phyloP scores from a whole-genome alignment of 164 flowering plant species.

The Dillenia turbinata region DNA sequence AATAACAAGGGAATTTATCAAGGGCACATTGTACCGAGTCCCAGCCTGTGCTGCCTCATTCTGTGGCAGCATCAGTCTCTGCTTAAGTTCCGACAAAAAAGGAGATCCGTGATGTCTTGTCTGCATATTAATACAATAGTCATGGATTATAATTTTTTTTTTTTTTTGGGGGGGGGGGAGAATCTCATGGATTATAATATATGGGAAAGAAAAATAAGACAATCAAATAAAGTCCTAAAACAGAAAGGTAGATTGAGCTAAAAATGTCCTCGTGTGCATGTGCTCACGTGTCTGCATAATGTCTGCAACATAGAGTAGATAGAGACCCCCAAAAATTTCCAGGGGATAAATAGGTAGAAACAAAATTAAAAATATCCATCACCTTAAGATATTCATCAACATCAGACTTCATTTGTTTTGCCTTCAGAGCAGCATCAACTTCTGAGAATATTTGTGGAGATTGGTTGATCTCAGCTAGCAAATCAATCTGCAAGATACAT shows the following conservation, averaged over 20 bases:
- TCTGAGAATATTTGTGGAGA: slow-evolving; percentile 85
- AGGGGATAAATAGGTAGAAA: background rate
- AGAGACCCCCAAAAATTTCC: background rate
- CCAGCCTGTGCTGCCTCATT: slow-evolving; percentile 71
- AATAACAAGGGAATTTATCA: slow-evolving; percentile 95
- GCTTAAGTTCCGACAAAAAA: slow-evolving; percentile 74
- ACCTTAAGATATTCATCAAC: slow-evolving; percentile 96
- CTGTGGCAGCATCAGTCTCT: slow-evolving; percentile 64
- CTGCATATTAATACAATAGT: slow-evolving; percentile 30
- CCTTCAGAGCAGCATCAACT: slow-evolving; percentile 86
- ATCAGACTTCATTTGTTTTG: slow-evolving; percentile 82
- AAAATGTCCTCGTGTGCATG: too few species aligned
- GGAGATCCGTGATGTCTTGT: slow-evolving; percentile 69
- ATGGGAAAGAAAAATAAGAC: background rate
- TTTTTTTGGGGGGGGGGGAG: too few species aligned
- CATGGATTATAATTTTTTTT: too few species aligned
- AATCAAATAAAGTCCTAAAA: background rate
- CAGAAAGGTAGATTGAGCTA: background rate
- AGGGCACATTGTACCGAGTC: slow-evolving; percentile 85
- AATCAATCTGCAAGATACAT: slow-evolving; percentile 63
- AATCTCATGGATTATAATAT: too few species aligned
- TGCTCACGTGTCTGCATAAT: too few species aligned
- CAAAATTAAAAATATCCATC: background rate
- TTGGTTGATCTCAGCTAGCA: slow-evolving; percentile 79
- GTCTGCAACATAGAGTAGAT: too few species aligned